phyloP scores from a whole-genome alignment of 2,329 filamentous ascomycete species.

The Polytolypa hystricis region DNA sequence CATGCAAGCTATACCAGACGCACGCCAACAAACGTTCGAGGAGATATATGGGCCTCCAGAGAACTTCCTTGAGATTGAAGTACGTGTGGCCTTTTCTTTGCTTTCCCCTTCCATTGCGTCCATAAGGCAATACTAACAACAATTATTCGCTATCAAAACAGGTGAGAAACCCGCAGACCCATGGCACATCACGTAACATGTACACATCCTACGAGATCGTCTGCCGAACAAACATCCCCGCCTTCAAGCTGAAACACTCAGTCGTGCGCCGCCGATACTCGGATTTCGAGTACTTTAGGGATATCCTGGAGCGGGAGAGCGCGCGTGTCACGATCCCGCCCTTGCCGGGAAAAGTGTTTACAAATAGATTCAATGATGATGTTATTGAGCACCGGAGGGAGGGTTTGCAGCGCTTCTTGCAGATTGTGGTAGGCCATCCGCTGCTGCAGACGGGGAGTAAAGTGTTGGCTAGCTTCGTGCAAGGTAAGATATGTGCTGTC shows the following conservation, averaged over 20 bases:
- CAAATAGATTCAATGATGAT: slow-evolving; percentile 94
- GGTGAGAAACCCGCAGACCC: slow-evolving; percentile 88
- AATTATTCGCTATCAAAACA: slow-evolving; percentile 26
- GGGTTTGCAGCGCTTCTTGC: slow-evolving; percentile 87
- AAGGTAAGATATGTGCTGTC: slow-evolving; percentile 50
- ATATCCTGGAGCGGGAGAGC: slow-evolving; percentile 91
- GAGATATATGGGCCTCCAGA: slow-evolving; percentile 98
- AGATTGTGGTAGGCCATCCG: slow-evolving; percentile 95
- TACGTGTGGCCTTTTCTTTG: slow-evolving; percentile 2
- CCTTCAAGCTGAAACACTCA: slow-evolving; percentile 88
- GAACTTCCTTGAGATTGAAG: slow-evolving; percentile 98
- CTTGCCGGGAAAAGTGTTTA: slow-evolving; percentile 92
- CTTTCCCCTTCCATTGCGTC: background rate
- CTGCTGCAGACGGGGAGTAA: slow-evolving; percentile 95
- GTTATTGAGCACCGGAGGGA: slow-evolving; percentile 91
- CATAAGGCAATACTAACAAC: no score
- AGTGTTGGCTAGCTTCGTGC: slow-evolving; percentile 90
- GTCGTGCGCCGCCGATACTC: slow-evolving; percentile 88
- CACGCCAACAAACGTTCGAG: slow-evolving; percentile 89
- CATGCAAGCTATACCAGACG: slow-evolving; percentile 54
- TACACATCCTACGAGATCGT: slow-evolving; percentile 99
- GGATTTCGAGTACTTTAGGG: slow-evolving; percentile 97
- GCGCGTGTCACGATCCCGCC: slow-evolving; percentile 93
- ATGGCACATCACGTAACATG: slow-evolving; percentile 89
- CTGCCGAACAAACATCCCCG: slow-evolving; percentile 95